phyloP scores from a whole-genome alignment of 768 basidiomycete species.

The Sporobolomyces roseus region DNA sequence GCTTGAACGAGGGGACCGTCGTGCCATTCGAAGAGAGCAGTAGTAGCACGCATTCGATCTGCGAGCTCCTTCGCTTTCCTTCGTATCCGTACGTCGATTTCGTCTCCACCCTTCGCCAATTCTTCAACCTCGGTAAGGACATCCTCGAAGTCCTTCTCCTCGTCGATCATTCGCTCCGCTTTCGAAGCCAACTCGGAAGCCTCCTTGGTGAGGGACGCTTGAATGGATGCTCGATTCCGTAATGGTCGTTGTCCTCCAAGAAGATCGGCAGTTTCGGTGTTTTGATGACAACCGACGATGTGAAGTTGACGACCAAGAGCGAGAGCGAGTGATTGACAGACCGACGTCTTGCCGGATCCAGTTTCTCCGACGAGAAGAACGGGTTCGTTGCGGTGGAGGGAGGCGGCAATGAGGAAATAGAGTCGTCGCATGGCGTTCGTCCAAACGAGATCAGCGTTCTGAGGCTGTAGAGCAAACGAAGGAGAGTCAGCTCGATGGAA shows the following conservation, averaged over 20 bases:
- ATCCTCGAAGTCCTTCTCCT: conserved; percentile 34
- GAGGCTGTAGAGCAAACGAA: neutral
- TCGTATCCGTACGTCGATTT: conserved; percentile 10
- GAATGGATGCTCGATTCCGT: conserved; percentile 63
- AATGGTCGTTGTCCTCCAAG: conserved; percentile 88
- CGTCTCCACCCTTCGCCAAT: neutral
- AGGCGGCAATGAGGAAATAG: conserved; percentile 76
- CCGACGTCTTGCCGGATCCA: conserved; percentile 93
- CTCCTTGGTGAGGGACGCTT: conserved; percentile 52
- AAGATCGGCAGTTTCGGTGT: conserved; percentile 94
- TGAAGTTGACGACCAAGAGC: conserved; percentile 61
- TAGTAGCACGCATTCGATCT: conserved; percentile 55
- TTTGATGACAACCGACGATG: conserved; percentile 90
- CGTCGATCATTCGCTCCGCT: neutral
- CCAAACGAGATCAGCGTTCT: conserved; percentile 63
- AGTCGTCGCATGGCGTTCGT: conserved; percentile 87
- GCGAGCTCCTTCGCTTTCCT: conserved; percentile 20
- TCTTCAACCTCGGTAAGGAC: conserved; percentile 32
- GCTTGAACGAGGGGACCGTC: conserved; percentile 93
- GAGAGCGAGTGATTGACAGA: conserved; percentile 82
- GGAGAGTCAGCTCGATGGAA: neutral
- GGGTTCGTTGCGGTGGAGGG: conserved; percentile 84
- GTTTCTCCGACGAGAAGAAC: conserved; percentile 95
- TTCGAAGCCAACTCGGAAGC: conserved; percentile 18
- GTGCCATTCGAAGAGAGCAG: conserved; percentile 92